phyloP scores from a whole-genome alignment of 805 yeast species.

The Wilhelminamyces savonicus region DNA sequence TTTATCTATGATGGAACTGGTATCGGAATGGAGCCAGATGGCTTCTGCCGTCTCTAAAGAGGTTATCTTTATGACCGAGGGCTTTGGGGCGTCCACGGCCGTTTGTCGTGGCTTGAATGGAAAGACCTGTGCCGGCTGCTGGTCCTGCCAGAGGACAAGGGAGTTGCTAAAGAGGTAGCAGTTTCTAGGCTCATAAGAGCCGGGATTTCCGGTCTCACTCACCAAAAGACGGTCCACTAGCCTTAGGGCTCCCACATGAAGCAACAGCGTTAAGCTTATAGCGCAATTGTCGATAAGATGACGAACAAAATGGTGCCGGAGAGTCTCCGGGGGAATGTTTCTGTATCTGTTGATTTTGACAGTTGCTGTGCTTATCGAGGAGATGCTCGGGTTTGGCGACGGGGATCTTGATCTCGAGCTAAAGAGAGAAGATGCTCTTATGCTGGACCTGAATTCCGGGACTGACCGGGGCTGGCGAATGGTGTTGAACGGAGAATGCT shows the following conservation, averaged over 20 bases:
- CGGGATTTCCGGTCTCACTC: conserved; percentile 8
- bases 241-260: conserved; percentile 28
- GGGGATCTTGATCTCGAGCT: conserved; percentile 11
- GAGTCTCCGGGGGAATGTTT: conserved; percentile 15
- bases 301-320: conserved; percentile 23
- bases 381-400: conserved; percentile 14
- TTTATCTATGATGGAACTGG: conserved; percentile 30
- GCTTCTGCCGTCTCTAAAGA: conserved; percentile 3
- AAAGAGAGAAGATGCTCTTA: too few relatives aligned
- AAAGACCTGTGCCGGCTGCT: conserved; percentile 5
- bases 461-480: too few relatives aligned
- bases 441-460: too few relatives aligned
- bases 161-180: conserved; percentile 31
- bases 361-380: conserved; percentile 12
- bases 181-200: conserved; percentile 4
- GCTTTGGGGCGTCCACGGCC: conserved; percentile 14
- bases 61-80: conserved; percentile 17
- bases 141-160: conserved; percentile 18
- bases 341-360: conserved; percentile 12
- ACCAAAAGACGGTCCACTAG: conserved; percentile 29
- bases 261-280: conserved; percentile 18
- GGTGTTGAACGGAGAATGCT: too few relatives aligned
- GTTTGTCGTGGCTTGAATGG: conserved; percentile 5
- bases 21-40: conserved; percentile 22
- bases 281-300: conserved; percentile 19